Base-by-base conservation (phyloP, 1,139 yeast genomes). In the Hyphopichia pseudoburtonii region DNA sequence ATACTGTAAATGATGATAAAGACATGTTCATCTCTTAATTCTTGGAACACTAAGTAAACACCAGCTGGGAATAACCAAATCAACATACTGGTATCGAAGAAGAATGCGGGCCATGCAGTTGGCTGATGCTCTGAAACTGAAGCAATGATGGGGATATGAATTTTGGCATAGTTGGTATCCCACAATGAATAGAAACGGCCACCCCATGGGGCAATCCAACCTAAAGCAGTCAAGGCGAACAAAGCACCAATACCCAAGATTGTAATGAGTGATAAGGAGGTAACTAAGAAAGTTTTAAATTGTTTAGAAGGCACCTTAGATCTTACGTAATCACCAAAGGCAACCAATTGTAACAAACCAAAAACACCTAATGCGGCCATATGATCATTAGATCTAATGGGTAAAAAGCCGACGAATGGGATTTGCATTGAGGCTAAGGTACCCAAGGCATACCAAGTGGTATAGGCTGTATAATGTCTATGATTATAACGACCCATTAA, bases 101-200 rank as follows among this genome's bases (percentile, higher is more conserved):
- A 92, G 65, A 92, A 94, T 9, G 97, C 82, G 11, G 98, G 96
- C 99, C 99, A 94, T 10, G 98, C 96, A 17, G 98, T 92, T 42
- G 99, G 99, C 71, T 94, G 99, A 72, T 94, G 99, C 68, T 94
- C 99, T 11, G 96, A 87, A 35, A 94, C 99, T 3, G 97, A 90
- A 1, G 98, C 98, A 64, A 94, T 94, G 58, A 94, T 94, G 36
- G 99, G 99, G 54, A 94, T 94, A 61, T 94, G 98, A 48, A 92
- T 86, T 70, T 89, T 92, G 45, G 99, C 99, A 56, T 94, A 94
- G 59, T 78, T 86, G 4, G 98, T 92, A 62, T 94, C 98, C 98
- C 98, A 94, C 50, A 94, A 71, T 4, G 97, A 90, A 68, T 94
- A 94, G 72, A 94, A 94, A 64, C 99, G 85, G 48, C 99, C 99